Percentiles rank a stretch among this genome's conserved stretches.
Conservation (phyloP, 495 filamentous ascomycete species). For the Oleoguttula mirabilis region DNA sequence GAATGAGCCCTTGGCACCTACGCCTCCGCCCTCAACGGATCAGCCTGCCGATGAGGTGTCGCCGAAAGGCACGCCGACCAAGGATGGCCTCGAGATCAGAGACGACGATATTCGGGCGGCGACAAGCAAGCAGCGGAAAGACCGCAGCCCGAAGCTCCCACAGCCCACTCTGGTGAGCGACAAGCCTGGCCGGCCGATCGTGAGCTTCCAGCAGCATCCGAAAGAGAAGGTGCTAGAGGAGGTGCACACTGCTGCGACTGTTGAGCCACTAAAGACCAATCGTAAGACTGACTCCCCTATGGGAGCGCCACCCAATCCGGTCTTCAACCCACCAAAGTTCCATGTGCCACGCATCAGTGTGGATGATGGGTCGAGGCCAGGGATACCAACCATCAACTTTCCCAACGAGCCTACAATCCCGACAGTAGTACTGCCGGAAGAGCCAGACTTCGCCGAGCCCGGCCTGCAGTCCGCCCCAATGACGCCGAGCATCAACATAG, state of each 20-base stretch:
- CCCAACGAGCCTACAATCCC: slow-evolving; percentile 25
- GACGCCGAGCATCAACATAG: slow-evolving; percentile 21
- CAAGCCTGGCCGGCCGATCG: slow-evolving; percentile 72
- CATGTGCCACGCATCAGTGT: slow-evolving; percentile 1
- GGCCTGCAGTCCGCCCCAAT: slow-evolving; percentile 25
- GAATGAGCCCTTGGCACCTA: slow-evolving; percentile 40
- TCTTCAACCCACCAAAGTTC: neutral
- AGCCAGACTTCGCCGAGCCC: slow-evolving; percentile 29
- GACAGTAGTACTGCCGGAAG: slow-evolving; percentile 27
- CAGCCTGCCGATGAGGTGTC: slow-evolving; percentile 16
- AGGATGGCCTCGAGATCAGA: slow-evolving; percentile 69
- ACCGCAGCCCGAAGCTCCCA: slow-evolving; percentile 73
- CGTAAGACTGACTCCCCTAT: neutral
- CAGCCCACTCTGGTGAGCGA: slow-evolving; percentile 79
- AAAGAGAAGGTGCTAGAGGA: slow-evolving; percentile 33
- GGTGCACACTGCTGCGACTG: slow-evolving; percentile 6
- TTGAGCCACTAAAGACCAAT: neutral
- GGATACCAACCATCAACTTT: slow-evolving; percentile 26
- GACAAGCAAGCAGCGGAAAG: slow-evolving; percentile 78
- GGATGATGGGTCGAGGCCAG: slow-evolving; percentile 2
- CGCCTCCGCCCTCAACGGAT: slow-evolving; percentile 16
- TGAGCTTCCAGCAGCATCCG: slow-evolving; percentile 82
- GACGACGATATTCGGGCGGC: slow-evolving; percentile 75
- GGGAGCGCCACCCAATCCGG: neutral
- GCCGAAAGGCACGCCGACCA: slow-evolving; percentile 26